Evolutionary conservation across 1,284 basidiomycete species (phyloP).

Genomic region (Xerocomus nothofagi): DNA sequence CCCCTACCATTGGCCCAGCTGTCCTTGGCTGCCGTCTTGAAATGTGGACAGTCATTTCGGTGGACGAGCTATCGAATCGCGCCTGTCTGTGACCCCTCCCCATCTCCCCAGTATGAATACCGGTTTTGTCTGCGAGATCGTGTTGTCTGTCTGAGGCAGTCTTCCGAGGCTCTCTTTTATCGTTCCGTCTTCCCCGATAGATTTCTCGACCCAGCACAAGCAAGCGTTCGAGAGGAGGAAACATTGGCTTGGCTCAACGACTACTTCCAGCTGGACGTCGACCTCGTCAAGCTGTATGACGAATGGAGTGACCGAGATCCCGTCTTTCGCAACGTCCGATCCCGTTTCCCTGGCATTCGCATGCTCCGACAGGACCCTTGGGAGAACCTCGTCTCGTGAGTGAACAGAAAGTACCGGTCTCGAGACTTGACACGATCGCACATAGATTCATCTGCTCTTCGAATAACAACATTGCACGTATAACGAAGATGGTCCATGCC

Average conservation of each 20-base stretch:
- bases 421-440: slow-evolving; percentile 9
- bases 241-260: slow-evolving; percentile 79
- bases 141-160: slow-evolving; percentile 81
- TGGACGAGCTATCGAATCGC: slow-evolving; percentile 54
- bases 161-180: slow-evolving; percentile 67
- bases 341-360: slow-evolving; percentile 64
- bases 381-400: slow-evolving; percentile 91
- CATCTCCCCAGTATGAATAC: slow-evolving; percentile 56
- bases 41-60: slow-evolving; percentile 81
- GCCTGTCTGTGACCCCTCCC: slow-evolving; percentile 11
- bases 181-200: slow-evolving; percentile 61
- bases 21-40: slow-evolving; percentile 69
- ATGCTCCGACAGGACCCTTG: slow-evolving; percentile 94
- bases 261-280: slow-evolving; percentile 88
- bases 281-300: slow-evolving; percentile 73
- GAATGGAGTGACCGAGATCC: slow-evolving; percentile 79
- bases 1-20: slow-evolving; percentile 64
- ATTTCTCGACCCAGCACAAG: slow-evolving; percentile 34
- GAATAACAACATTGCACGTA: slow-evolving; percentile 94
- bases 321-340: slow-evolving; percentile 67
- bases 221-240: slow-evolving; percentile 48
- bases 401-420: slow-evolving; percentile 23
- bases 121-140: slow-evolving; percentile 76
- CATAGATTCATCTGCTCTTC: slow-evolving; percentile 95
- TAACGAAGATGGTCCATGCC: slow-evolving; percentile 85